Percentiles rank a stretch among this genome's conserved stretches.
These are phyloP conservation scores for Haplosporangium sp. DNA, from an alignment of 371 early-diverging fungal species.

Conservation along the genomic window DNA sequence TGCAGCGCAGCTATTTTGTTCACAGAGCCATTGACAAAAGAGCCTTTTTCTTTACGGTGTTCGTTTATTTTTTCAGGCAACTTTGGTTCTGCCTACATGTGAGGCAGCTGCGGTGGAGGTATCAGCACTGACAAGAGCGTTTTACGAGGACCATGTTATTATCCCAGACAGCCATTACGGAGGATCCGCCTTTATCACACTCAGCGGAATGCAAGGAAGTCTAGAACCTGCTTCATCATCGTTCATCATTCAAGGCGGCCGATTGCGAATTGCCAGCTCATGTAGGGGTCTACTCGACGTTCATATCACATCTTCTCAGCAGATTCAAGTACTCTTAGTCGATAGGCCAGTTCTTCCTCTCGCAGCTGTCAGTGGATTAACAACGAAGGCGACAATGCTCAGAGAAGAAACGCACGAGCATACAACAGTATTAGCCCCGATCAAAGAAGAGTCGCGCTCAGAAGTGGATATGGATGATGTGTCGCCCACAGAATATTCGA, in stretches of 20 bases:
- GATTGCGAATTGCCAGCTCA: no score
- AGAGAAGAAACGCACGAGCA: no score
- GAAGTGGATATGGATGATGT: no score
- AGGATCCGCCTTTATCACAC: conserved; percentile 40
- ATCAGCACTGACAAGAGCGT: conserved; percentile 12
- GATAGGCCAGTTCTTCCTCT: no score
- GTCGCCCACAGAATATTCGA: no score
- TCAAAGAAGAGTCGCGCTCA: no score
- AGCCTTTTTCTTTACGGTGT: not conserved
- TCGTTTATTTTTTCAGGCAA: conserved; percentile 22
- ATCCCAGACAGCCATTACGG: conserved; percentile 35
- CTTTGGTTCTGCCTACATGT: conserved; percentile 39
- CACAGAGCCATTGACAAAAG: not conserved
- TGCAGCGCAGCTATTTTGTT: not conserved
- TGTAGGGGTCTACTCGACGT: no score
- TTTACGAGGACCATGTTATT: conserved; percentile 47
- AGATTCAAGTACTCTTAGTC: no score
- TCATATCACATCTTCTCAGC: no score
- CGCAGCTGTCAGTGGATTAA: no score
- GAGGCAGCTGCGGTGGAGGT: conserved; percentile 6
- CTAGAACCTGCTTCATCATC: conserved; percentile 32
- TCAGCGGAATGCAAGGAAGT: conserved; percentile 47
- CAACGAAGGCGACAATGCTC: no score
- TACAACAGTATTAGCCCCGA: no score
- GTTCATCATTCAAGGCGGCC: conserved; percentile 20